A percentile compares a stretch with the other conserved stretches of the same genome.
These are phyloP conservation scores for Salvia sclarea DNA, from an alignment of 305 asterid species.

Conservation along the genomic window DNA sequence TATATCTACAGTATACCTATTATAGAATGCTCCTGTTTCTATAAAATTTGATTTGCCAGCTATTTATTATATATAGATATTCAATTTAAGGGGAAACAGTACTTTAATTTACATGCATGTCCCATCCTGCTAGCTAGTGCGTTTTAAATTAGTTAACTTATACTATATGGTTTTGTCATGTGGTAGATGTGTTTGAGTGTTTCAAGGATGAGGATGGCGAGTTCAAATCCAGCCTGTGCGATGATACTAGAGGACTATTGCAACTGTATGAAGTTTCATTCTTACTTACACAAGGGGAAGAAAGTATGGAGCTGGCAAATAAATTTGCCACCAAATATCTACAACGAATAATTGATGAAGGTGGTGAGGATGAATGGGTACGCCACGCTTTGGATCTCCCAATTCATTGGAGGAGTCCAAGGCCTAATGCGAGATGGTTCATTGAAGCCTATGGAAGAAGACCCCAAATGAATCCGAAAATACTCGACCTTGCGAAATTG, in stretches of 20 bases:
- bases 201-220: constrained; percentile 11
- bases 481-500: not conserved
- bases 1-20: too few species aligned
- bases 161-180: too few species aligned
- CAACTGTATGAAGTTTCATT: constrained; percentile 14
- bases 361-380: not conserved
- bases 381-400: not conserved
- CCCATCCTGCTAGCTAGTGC: too few species aligned
- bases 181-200: not conserved
- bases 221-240: not conserved
- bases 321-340: not conserved
- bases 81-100: too few species aligned
- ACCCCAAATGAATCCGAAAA: not conserved
- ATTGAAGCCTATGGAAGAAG: not conserved
- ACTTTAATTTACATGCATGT: too few species aligned
- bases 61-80: too few species aligned
- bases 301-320: not conserved
- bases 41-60: too few species aligned
- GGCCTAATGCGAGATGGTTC: not conserved
- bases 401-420: not conserved
- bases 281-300: not conserved
- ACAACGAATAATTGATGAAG: not conserved
- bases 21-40: too few species aligned
- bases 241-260: not conserved
- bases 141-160: too few species aligned